Conservation (phyloP, 805 yeast genomes). For the Kodamaea neixiangensis region DNA sequence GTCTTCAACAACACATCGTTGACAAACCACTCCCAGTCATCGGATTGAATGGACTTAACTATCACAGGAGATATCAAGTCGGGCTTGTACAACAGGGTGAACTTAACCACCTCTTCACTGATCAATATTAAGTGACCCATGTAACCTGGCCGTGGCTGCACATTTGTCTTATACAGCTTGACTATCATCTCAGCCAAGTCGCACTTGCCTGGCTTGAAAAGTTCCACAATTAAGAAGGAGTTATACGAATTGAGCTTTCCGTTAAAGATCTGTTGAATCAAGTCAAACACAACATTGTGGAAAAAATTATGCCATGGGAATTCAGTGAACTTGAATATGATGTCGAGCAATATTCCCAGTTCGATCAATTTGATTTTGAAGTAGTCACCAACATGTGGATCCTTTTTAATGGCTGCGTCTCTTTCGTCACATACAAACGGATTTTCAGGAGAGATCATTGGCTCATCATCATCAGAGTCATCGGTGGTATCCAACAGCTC, state of each 20-base stretch:
- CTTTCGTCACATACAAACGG: constrained; percentile 44
- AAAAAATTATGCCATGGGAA: constrained; percentile 97
- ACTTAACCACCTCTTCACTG: constrained; percentile 94
- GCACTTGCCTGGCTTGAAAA: constrained; percentile 37
- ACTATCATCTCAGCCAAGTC: constrained; percentile 37
- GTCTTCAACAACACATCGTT: constrained; percentile 50
- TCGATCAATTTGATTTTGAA: constrained; percentile 83
- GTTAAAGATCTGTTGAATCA: constrained; percentile 90
- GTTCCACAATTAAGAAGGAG: constrained; percentile 45
- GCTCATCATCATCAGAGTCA: constrained; percentile 47
- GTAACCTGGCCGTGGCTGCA: constrained; percentile 77
- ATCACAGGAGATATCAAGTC: constrained; percentile 51
- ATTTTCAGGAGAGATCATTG: constrained; percentile 42
- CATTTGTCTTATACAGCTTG: constrained; percentile 43
- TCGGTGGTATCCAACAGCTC: constrained; percentile 32
- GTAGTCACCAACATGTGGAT: constrained; percentile 83
- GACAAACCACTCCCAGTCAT: constrained; percentile 52
- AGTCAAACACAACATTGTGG: constrained; percentile 96
- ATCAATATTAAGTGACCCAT: constrained; percentile 96
- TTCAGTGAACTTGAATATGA: constrained; percentile 73
- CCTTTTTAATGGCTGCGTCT: constrained; percentile 38
- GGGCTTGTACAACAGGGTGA: constrained; percentile 61
- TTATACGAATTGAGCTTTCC: constrained; percentile 90
- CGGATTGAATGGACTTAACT: constrained; percentile 33
- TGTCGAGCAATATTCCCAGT: constrained; percentile 62